Evolutionary conservation across 768 basidiomycete species (phyloP), one percentile per base, ranked within the genome.

Genomic region (Amanita rubescens): DNA sequence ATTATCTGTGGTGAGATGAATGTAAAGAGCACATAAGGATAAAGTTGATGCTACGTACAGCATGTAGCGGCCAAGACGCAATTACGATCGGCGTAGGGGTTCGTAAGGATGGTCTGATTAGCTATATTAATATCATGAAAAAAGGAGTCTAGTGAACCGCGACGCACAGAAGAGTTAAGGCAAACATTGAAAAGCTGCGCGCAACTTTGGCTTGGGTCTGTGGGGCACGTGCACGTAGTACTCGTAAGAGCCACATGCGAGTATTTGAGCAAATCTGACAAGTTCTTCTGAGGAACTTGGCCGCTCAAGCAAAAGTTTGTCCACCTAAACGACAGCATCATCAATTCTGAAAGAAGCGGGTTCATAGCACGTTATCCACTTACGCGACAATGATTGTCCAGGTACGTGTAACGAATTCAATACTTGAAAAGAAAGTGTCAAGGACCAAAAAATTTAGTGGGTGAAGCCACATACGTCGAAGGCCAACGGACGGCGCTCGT

Each of bases 311-410:
- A 58, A 37, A 58, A 55, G 37, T 55, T 58, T 4, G 54, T 58
- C 57, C 57, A 54, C 2, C 56, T 57, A 45, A 50, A 52, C 38
- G 17, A 39, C 32, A 9, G 12, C 5, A 8, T 22, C 22, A 9
- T 44, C 8, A 37, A 3, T 20, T 32, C 17, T 8, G 3, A 2
- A 19, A 7, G 27, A 25, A 41, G 24, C n/a, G 27, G 8, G 27
- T 30, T 3, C 12, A 3, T 22, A 17, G 15, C 20, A 32, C 15
- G 41, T 20, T 8, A 30, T 4, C 5, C 27, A 24, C 52, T 41
- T 41, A 55, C 54, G 54, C 53, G 20, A 55, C 49, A 15, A 58
- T 58, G 37, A 58, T 37, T 11, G 49, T 34, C 57, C 57, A 58
- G 20, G 44, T 34, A 15, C 39, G 25, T 9, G 41, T 34, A 5